A percentile compares a stretch with the other conserved stretches of the same genome.
phyloP scores from a whole-genome alignment of 2,329 filamentous ascomycete species.

The Sclerotinia borealis region DNA sequence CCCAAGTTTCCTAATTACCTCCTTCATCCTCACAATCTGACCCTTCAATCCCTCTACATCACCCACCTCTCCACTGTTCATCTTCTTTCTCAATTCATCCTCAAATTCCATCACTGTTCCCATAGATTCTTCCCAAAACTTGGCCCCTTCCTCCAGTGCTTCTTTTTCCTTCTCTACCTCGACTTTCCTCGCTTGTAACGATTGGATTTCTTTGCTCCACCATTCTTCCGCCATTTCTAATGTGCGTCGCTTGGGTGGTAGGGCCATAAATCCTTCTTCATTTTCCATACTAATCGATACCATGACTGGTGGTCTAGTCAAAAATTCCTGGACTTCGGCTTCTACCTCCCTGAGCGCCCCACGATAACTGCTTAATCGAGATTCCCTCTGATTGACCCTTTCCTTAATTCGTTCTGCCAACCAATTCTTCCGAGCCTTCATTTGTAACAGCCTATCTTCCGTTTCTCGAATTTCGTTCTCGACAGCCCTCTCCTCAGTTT shows the following conservation, averaged over 20 bases:
- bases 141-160: constrained; percentile 61
- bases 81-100: constrained; percentile 49
- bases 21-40: constrained; percentile 51
- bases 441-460: constrained; percentile 55
- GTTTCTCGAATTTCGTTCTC: constrained; percentile 59
- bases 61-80: constrained; percentile 38
- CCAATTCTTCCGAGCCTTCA: constrained; percentile 55
- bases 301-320: constrained; percentile 47
- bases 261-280: constrained; percentile 45
- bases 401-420: constrained; percentile 56
- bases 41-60: constrained; percentile 37
- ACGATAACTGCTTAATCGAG: constrained; percentile 65
- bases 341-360: constrained; percentile 62
- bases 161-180: constrained; percentile 55
- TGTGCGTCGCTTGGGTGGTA: constrained; percentile 61
- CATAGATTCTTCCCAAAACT: constrained; percentile 60
- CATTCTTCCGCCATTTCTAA: constrained; percentile 64
- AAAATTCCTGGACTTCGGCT: constrained; percentile 51
- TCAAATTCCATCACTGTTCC: constrained; percentile 60
- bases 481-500: constrained; percentile 46
- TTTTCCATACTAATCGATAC: constrained; percentile 22
- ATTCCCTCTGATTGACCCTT: constrained; percentile 59
- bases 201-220: constrained; percentile 58
- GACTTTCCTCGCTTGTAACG: constrained; percentile 48
- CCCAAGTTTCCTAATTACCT: constrained; percentile 50